Conservation (phyloP, 179 eudicot genomes). For the Corrigiola litoralis region DNA sequence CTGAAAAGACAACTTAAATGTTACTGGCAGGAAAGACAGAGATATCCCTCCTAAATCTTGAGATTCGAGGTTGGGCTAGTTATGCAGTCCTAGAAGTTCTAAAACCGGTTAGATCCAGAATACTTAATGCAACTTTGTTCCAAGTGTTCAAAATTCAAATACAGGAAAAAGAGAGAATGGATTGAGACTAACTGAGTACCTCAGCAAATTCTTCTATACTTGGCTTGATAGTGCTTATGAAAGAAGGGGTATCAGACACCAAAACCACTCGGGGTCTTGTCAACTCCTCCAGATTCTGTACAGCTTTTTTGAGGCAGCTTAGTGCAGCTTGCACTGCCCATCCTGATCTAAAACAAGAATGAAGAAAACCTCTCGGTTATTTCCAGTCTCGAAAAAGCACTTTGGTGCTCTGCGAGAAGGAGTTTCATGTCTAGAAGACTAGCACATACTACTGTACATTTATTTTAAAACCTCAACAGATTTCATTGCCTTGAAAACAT, state of each 20-base stretch:
- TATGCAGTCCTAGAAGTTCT: no score
- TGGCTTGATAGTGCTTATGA: conserved; percentile 46
- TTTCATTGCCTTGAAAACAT: background rate
- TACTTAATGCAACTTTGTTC: no score
- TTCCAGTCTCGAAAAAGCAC: background rate
- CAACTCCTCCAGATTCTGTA: conserved; percentile 27
- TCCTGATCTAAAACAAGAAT: conserved; percentile 44
- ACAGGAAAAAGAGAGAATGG: no score
- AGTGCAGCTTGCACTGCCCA: conserved; percentile 76
- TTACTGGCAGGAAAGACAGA: background rate
- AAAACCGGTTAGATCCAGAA: no score
- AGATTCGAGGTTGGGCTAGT: no score
- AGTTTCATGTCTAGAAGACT: no score
- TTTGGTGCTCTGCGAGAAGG: no score
- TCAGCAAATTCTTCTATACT: conserved; percentile 59
- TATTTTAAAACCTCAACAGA: background rate
- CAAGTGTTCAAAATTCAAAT: no score
- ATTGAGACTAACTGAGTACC: no score
- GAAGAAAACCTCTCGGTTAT: background rate
- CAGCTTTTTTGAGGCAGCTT: conserved; percentile 61
- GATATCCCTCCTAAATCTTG: background rate
- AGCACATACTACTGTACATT: background rate
- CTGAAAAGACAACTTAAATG: conserved; percentile 27
- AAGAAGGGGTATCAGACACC: conserved; percentile 88
- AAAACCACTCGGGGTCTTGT: conserved; percentile 60